These are phyloP conservation scores for Bromus sterilis DNA, from an alignment of 176 grass and related monocot genomes.

Conservation along the genomic window DNA sequence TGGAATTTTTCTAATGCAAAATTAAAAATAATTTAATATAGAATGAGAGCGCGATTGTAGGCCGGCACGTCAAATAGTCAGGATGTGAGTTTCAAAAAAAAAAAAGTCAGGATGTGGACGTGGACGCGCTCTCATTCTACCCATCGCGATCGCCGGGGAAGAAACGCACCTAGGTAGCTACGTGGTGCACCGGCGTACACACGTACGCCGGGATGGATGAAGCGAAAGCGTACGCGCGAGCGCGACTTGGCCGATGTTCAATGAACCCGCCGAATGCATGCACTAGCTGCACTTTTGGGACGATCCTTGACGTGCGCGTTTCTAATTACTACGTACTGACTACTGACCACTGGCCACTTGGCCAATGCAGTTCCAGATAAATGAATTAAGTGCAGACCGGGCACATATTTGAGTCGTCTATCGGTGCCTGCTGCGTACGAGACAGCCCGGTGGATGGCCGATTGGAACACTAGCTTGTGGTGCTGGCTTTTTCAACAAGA, in stretches of 20 bases:
- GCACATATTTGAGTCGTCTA: not conserved
- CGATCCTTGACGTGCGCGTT: not conserved
- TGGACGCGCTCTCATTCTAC: not conserved
- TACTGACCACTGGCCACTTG: not conserved
- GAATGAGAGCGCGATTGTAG: too few species aligned
- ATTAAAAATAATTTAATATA: too few species aligned
- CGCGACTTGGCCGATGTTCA: not conserved
- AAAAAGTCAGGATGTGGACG: too few species aligned
- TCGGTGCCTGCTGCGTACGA: not conserved
- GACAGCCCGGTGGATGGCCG: not conserved
- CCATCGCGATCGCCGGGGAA: not conserved
- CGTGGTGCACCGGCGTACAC: not conserved
- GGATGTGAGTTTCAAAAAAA: too few species aligned
- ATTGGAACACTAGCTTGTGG: not conserved
- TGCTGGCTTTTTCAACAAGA: not conserved
- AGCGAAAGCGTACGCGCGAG: not conserved
- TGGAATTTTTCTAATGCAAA: too few species aligned
- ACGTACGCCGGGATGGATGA: not conserved
- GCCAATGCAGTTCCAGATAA: not conserved
- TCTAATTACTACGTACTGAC: not conserved
- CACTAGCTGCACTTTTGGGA: not conserved
- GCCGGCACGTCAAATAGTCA: too few species aligned
- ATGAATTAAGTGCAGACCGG: not conserved
- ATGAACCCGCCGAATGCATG: not conserved
- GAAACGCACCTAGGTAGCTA: not conserved